Base-by-base conservation (phyloP, 768 basidiomycete genomes). In the Baorangia bicolor region DNA sequence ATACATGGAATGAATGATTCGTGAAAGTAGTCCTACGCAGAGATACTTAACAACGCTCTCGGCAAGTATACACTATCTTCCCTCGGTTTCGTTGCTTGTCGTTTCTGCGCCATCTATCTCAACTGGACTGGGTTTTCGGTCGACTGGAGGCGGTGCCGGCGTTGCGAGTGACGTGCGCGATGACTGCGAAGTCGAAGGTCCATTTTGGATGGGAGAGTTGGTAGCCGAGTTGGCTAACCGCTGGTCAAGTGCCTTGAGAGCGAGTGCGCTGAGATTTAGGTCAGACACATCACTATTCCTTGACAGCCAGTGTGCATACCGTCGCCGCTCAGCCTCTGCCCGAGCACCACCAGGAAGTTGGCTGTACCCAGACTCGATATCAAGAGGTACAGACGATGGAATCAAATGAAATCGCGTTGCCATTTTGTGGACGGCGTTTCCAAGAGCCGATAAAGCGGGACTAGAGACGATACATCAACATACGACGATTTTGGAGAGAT, bases 181-280 rank as follows among this genome's bases (percentile, higher is more conserved):
- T 11, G 69, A 53, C 45, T 71, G 70, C 21, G 69, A 56, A 33
- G 66, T 59, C 20, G 72, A 59, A 25, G 62, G 58, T 53, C 67
- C 72, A 42, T 66, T 69, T 54, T 71, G 70, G 27, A 52, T 65
- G 40, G 75, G 63, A 2, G 72, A 59, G 48, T 49, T 65, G 33
- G 69, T 55, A 49, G 69, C 60, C 48, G 81, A 79, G 57, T 81
- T 86, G 30, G 95, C 93, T 49, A 98, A 72, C 30, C 94, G 83
- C 65, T 97, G 94, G 64, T 99, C 97, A 34, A 99, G 81, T 4
- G 97, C 97, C 72, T 98, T 97, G 65, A 99, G 76, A 30, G 97
- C 97, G 78, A 99, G 84, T 1, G 95, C 94, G 63, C 96, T 97
- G 66, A 25, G 56, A 51, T 51, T 6, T 23, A 49, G n/a, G 51